Evolutionary conservation across 768 basidiomycete genomes (phyloP).

Genomic region (Leccinum boreale): DNA sequence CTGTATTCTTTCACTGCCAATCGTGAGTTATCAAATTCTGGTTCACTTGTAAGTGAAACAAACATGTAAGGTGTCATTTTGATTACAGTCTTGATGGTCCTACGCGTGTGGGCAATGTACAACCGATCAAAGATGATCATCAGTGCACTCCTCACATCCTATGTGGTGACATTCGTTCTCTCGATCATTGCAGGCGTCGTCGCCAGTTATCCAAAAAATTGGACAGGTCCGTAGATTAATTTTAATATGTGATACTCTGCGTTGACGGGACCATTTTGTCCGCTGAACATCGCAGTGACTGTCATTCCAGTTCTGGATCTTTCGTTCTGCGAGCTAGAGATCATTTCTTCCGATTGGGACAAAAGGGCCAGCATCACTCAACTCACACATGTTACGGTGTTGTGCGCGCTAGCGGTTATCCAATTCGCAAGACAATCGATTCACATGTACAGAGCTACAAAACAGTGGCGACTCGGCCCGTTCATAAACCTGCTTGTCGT

Average conservation of each 20-base stretch:
- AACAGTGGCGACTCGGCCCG: not conserved
- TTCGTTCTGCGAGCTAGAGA: not conserved
- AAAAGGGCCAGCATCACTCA: not conserved
- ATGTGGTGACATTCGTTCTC: not conserved
- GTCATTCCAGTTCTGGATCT: not conserved
- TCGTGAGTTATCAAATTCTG: not conserved
- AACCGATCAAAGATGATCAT: not conserved
- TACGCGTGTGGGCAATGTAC: not conserved
- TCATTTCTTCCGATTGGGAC: not conserved
- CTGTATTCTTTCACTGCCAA: not conserved
- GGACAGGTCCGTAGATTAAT: not conserved
- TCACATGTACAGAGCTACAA: not conserved
- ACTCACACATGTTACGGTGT: not conserved
- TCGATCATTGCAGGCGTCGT: not conserved
- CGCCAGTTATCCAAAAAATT: not conserved
- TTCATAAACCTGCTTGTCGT: not conserved
- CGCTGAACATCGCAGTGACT: not conserved
- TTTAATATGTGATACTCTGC: not conserved
- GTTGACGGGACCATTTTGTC: not conserved
- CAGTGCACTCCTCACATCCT: not conserved
- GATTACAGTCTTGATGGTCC: not conserved
- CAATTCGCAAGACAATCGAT: not conserved
- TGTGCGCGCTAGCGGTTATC: not conserved
- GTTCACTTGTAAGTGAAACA: too few relatives aligned
- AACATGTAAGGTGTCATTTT: too few relatives aligned